Evolutionary conservation across 2,329 filamentous ascomycete species (phyloP).

Genomic region (Fusarium sp.): DNA sequence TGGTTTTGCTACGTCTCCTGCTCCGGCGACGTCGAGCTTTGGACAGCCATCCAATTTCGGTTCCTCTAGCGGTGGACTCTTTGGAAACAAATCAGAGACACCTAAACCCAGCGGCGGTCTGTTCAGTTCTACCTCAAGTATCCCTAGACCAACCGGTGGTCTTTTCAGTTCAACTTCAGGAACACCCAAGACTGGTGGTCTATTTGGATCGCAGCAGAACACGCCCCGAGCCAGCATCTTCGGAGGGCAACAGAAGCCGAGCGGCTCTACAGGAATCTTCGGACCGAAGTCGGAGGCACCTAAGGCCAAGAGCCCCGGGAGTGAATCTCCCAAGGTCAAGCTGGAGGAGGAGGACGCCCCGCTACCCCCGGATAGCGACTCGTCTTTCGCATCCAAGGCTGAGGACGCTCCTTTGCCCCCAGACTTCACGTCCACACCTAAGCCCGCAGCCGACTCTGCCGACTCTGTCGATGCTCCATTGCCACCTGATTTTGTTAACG

Average conservation of each 20-base stretch:
- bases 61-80: conserved; percentile 46
- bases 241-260: conserved; percentile 41
- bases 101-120: conserved; percentile 45
- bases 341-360: conserved; percentile 56
- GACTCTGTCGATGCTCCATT: conserved; percentile 49
- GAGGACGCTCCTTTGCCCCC: conserved; percentile 61
- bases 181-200: conserved; percentile 46
- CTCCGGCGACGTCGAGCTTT: conserved; percentile 52
- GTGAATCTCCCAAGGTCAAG: conserved; percentile 55
- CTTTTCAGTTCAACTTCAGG: conserved; percentile 46
- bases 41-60: conserved; percentile 51
- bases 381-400: conserved; percentile 58
- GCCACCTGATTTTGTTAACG: conserved; percentile 50
- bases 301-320: conserved; percentile 27
- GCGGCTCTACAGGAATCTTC: conserved; percentile 44
- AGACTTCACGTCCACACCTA: conserved; percentile 48
- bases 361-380: conserved; percentile 67
- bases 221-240: conserved; percentile 43
- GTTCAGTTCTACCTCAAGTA: conserved; percentile 43
- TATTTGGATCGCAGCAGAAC: conserved; percentile 42
- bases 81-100: conserved; percentile 47
- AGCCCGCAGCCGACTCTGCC: conserved; percentile 26
- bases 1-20: conserved; percentile 54
- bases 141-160: conserved; percentile 33
- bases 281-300: conserved; percentile 35